These are phyloP conservation scores for Xylariaceae sp. DNA, from an alignment of 2,329 filamentous ascomycete genomes.

Conservation along the genomic window DNA sequence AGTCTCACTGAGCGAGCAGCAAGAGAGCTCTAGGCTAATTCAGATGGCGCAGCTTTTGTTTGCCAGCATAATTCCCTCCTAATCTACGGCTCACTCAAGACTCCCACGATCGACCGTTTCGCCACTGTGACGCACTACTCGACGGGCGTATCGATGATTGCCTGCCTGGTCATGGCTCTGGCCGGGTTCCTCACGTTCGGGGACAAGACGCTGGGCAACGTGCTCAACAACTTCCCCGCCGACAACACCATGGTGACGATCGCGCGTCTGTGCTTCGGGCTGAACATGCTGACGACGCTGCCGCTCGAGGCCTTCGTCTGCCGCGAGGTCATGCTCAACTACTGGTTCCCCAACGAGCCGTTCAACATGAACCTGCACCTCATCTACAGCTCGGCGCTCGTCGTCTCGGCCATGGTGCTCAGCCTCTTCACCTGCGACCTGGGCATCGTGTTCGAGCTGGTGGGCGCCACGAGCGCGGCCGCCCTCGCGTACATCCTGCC, in stretches of 20 bases:
- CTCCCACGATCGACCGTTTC: conserved; percentile 93
- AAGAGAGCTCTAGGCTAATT: conserved; percentile 31
- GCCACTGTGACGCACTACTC: conserved; percentile 89
- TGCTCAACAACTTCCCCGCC: conserved; percentile 93
- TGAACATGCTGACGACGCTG: conserved; percentile 98
- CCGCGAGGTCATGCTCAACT: conserved; percentile 91
- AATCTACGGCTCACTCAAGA: conserved; percentile 92
- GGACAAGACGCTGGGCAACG: conserved; percentile 85
- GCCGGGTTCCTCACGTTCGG: conserved; percentile 91
- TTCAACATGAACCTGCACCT: conserved; percentile 82
- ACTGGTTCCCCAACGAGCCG: conserved; percentile 62
- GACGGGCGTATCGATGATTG: conserved; percentile 82
- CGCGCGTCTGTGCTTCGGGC: conserved; percentile 87
- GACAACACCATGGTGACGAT: conserved; percentile 93
- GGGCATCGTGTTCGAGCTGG: conserved; percentile 89
- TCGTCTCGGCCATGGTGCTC: conserved; percentile 71
- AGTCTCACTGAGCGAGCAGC: too few relatives aligned
- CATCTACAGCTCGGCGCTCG: conserved; percentile 76
- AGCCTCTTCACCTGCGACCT: conserved; percentile 87
- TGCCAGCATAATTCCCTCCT: conserved; percentile 92
- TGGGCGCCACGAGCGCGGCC: conserved; percentile 90
- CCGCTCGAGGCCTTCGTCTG: conserved; percentile 97
- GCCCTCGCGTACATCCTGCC: conserved; percentile 93
- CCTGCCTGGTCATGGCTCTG: conserved; percentile 82
- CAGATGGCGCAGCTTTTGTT: conserved; percentile 48